phyloP scores from a whole-genome alignment of 2,329 filamentous ascomycete species.

The Chalaropsis thielavioides region DNA sequence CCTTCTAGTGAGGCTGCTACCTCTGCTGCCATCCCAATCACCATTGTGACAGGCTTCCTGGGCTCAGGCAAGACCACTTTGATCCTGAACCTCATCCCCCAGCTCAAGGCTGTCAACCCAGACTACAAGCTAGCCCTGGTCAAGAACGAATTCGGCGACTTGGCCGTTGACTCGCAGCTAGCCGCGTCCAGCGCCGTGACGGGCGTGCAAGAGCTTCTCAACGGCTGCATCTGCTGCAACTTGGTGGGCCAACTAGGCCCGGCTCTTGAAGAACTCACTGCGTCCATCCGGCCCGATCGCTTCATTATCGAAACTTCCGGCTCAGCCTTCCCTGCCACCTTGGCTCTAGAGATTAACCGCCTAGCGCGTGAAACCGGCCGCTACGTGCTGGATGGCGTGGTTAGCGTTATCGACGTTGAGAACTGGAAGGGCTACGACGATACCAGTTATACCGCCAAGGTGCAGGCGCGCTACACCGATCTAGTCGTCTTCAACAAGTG shows the following conservation, averaged over 20 bases:
- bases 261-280: slow-evolving; percentile 60
- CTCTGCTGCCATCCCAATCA: slow-evolving; percentile 62
- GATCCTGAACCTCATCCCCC: slow-evolving; percentile 83
- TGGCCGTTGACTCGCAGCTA: slow-evolving; percentile 86
- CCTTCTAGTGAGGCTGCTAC: not conserved
- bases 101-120: slow-evolving; percentile 59
- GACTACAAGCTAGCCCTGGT: slow-evolving; percentile 79
- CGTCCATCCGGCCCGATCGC: slow-evolving; percentile 48
- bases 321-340: slow-evolving; percentile 71
- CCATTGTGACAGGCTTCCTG: slow-evolving; percentile 90
- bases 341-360: slow-evolving; percentile 81
- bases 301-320: slow-evolving; percentile 92
- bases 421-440: slow-evolving; percentile 92
- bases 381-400: slow-evolving; percentile 72
- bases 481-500: slow-evolving; percentile 88
- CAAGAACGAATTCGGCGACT: slow-evolving; percentile 95
- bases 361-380: slow-evolving; percentile 51
- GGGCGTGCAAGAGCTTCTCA: slow-evolving; percentile 82
- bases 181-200: slow-evolving; percentile 70
- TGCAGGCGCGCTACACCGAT: slow-evolving; percentile 84
- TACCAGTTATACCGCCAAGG: slow-evolving; percentile 71
- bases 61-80: slow-evolving; percentile 94
- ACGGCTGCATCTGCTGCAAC: slow-evolving; percentile 98
- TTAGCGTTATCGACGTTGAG: slow-evolving; percentile 84
- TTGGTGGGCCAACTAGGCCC: slow-evolving; percentile 80